Conservation (phyloP, 202 grass and related monocot species). For the Dendrocalamus latiflorus region DNA sequence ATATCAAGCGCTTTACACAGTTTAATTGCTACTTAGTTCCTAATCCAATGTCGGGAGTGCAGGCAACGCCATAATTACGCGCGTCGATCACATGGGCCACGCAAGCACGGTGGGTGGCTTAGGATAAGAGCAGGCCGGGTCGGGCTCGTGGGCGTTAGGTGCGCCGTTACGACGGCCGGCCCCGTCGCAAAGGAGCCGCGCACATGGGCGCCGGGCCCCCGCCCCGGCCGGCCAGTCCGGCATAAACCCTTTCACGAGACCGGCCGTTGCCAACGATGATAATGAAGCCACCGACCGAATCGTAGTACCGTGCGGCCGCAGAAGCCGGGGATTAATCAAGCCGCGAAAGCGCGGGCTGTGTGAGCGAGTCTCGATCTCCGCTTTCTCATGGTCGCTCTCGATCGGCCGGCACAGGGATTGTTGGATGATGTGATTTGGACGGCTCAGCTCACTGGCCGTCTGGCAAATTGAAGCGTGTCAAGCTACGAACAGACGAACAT, state of each 20-base stretch:
- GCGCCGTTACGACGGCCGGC: not conserved
- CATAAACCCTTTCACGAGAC: conserved; percentile 1
- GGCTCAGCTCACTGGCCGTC: not conserved
- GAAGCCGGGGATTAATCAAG: not conserved
- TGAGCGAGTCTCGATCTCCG: not conserved
- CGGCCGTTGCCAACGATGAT: not conserved
- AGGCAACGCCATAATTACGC: not conserved
- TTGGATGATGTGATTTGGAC: not conserved
- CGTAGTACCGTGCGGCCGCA: not conserved
- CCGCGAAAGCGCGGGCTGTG: not conserved
- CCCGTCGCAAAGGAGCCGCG: not conserved
- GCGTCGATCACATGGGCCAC: not conserved
- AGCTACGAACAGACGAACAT: not conserved
- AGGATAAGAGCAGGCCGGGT: not conserved
- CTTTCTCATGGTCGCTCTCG: not conserved
- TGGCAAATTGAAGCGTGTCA: too few relatives aligned
- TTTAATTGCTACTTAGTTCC: not conserved
- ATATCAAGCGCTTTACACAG: not conserved
- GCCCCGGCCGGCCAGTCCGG: not conserved
- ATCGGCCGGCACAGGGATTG: not conserved
- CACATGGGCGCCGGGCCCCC: conserved; percentile 7
- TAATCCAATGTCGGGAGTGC: not conserved
- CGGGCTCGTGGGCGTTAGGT: conserved; percentile 5
- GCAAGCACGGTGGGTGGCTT: not conserved
- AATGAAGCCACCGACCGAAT: conserved; percentile 1